Evolutionary conservation across 192 early-diverging fungal species (phyloP), one percentile per base, ranked within the genome.

Genomic region (Coemansia sp.): DNA sequence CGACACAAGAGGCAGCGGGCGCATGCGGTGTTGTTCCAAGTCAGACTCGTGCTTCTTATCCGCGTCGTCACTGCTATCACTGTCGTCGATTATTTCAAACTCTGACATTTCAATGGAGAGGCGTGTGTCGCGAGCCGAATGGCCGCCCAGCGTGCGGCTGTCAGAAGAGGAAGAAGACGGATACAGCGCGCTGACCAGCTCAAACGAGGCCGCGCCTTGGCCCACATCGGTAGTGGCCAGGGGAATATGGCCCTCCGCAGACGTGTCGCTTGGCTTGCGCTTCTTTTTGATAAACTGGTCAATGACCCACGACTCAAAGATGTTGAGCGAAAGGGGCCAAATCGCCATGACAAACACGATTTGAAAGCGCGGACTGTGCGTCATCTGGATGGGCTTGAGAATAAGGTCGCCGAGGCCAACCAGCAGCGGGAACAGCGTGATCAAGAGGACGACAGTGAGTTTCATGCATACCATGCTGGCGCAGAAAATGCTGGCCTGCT

Each of bases 261-360:
- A 67, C 25, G 29, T 49, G 2, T 35, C 19, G 17, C 40, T 20
- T 2, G 17, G 22, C 7, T 19, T 19, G 1, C 32, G 45, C 25
- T 57, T 56, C 60, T 69, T 77, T 59, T 83, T 83, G 29, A 83
- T 83, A 51, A 83, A 62, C 46, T 83, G 81, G 63, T 83, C 81
- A 41, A 83, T 43, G 15, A 83, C 67, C 76, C 81, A 83, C 35
- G 76, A 83, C 68, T 83, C 81, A 29, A 75, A 78, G 24, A 83
- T 83, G 37, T 83, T 83, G 45, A 83, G 72, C 46, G 59, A 35
- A 27, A 83, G 69, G 14, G 81, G 81, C 81, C 76, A 77, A 20
- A 83, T 43, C 35, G 81, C 81, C 81, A 83, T 83, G 39, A 83
- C 81, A 67, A 83, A 83, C 4, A 83, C 41, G 19, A 83, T 83